These are phyloP conservation scores for Penicillium canariense DNA, from an alignment of 495 filamentous ascomycete species.

Conservation along the genomic window DNA sequence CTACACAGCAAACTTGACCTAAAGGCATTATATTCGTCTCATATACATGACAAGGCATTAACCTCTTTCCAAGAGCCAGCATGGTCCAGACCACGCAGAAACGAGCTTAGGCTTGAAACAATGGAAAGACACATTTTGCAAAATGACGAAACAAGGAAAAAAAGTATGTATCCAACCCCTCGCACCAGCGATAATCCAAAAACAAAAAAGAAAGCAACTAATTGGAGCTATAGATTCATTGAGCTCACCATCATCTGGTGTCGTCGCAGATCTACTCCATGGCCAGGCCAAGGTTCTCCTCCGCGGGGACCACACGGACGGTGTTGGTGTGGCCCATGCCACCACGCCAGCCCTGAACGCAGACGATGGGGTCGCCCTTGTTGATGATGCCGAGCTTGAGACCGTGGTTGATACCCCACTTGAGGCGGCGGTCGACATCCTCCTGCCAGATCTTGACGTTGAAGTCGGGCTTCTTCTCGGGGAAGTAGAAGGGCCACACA, in stretches of 20 bases:
- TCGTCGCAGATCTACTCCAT: slow-evolving; percentile 32
- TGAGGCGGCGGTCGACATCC: slow-evolving; percentile 94
- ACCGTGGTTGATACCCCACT: slow-evolving; percentile 87
- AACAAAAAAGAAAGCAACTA: slow-evolving; percentile 6
- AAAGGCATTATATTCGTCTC: slow-evolving; percentile 11
- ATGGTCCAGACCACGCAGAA: slow-evolving; percentile 25
- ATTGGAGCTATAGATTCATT: slow-evolving; percentile 8
- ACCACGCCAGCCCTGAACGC: slow-evolving; percentile 96
- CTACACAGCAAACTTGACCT: slow-evolving; percentile 15
- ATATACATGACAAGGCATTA: slow-evolving; percentile 10
- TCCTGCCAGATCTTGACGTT: slow-evolving; percentile 88
- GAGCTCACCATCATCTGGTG: slow-evolving; percentile 18
- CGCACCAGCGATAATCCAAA: slow-evolving; percentile 27
- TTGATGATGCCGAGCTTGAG: slow-evolving; percentile 79
- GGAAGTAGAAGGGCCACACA: slow-evolving; percentile 95
- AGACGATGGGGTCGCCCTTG: slow-evolving; percentile 82
- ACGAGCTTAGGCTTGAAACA: slow-evolving; percentile 19
- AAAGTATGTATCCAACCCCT: slow-evolving; percentile 28
- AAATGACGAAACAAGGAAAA: slow-evolving; percentile 17
- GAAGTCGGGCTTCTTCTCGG: slow-evolving; percentile 92
- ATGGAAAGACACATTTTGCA: slow-evolving; percentile 7
- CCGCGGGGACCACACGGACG: slow-evolving; percentile 66
- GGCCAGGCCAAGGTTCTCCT: slow-evolving; percentile 58
- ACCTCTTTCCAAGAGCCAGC: slow-evolving; percentile 23
- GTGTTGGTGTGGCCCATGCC: slow-evolving; percentile 99